These are phyloP conservation scores for Podila horticola DNA, from an alignment of 192 early-diverging fungal species.

Conservation along the genomic window DNA sequence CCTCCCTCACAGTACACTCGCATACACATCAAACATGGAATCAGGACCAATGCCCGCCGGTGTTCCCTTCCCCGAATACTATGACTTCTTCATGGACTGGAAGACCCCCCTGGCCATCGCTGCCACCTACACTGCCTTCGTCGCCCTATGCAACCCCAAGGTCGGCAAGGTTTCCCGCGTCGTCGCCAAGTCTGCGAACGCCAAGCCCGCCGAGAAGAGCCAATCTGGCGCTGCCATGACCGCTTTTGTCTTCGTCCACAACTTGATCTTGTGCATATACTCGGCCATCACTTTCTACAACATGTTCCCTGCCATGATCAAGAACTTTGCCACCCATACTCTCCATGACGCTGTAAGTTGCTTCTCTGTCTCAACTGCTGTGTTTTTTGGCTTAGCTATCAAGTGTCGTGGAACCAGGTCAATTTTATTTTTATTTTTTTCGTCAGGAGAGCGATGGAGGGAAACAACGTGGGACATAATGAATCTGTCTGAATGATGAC, in stretches of 20 bases:
- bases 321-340: conserved; percentile 58
- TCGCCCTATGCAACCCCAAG: conserved; percentile 62
- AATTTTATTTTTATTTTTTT: conserved; percentile 6
- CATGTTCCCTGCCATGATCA: conserved; percentile 66
- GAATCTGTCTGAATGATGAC: background rate
- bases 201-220: conserved; percentile 39
- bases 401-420: background rate
- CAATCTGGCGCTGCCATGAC: conserved; percentile 68
- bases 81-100: conserved; percentile 78
- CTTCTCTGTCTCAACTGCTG: background rate
- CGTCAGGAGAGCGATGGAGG: background rate
- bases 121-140: conserved; percentile 57
- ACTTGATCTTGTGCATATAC: conserved; percentile 74
- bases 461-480: background rate
- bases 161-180: conserved; percentile 63
- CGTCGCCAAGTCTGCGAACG: conserved; percentile 61
- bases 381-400: background rate
- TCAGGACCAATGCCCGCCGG: conserved; percentile 54
- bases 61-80: conserved; percentile 75
- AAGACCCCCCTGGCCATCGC: conserved; percentile 69
- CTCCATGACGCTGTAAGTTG: conserved; percentile 69
- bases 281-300: conserved; percentile 76
- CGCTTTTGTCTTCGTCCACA: conserved; percentile 80
- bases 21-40: conserved; percentile 24
- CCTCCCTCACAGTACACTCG: background rate